Conservation (phyloP, 139 green algal species). For the Klebsormidium nitens region DNA sequence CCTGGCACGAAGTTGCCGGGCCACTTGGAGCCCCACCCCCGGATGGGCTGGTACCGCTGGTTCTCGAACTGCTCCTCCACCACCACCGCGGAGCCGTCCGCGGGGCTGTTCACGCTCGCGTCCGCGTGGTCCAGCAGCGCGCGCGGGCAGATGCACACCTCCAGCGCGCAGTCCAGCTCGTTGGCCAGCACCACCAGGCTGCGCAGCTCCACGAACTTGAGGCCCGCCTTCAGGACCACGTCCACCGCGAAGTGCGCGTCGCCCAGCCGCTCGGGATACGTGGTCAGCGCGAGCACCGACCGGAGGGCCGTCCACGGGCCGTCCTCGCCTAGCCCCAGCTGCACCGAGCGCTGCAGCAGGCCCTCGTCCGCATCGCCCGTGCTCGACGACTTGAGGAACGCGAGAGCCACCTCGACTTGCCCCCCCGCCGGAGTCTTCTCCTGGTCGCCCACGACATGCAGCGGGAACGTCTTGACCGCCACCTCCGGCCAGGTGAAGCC, state of each 20-base stretch:
- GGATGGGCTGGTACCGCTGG: constrained; percentile 62
- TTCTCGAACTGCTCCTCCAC: constrained; percentile 83
- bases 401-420: no score
- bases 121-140: constrained; percentile 12
- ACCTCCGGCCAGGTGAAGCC: constrained; percentile 3
- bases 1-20: constrained; percentile 48
- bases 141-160: constrained; percentile 39
- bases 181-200: constrained; percentile 67
- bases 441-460: no score
- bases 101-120: not conserved
- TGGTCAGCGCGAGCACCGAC: constrained; percentile 8
- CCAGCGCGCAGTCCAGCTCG: constrained; percentile 53
- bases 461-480: no score
- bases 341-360: no score
- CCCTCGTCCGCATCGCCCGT: constrained; percentile 24
- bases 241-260: constrained; percentile 32
- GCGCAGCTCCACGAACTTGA: constrained; percentile 58
- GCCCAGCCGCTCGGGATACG: constrained; percentile 1
- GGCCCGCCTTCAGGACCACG: constrained; percentile 36
- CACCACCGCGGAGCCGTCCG: constrained; percentile 22
- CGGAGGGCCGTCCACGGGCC: constrained; percentile 22
- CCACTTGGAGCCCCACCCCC: constrained; percentile 45
- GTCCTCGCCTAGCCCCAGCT: constrained; percentile 44
- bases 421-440: no score
- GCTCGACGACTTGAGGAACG: no score